Evolutionary conservation across 345 rosid species (phyloP), one percentile per base, ranked within the genome.

Genomic region (Tarenaya hassleriana): DNA sequence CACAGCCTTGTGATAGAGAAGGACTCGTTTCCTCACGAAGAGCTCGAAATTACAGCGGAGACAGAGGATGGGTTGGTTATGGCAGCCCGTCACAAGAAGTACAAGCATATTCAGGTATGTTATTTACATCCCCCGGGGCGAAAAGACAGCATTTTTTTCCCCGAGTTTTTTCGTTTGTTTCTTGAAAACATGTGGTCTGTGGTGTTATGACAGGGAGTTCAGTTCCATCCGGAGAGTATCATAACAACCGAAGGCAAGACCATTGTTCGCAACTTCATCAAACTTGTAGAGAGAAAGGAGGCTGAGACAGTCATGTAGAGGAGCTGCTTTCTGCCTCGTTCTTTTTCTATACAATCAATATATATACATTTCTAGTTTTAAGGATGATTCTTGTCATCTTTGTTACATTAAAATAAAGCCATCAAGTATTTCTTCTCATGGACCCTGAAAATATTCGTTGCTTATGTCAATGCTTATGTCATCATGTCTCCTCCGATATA

Each of bases 211-310:
- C 80, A 94, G 97, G 97, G 99, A 10, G 99, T 88, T 17, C 97
- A 86, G 47, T 88, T 94, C 72, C 97, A 88, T 77, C 99, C 95
- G 0, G 97, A 88, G 50, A 88, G 99, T 80, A 94, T 94, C 52
- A 83, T 94, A 66, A 85, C 92, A 40, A 42, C 61, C 0, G 87
- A 86, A 67, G 95, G 97, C 61, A 88, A 67, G 82, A 77, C 32
- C 2, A 83, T 82, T 16, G 81, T 88, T n/a, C 49, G 69, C 32
- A 88, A 94, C 58, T 94, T 94, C 79, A 58, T 94, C 69, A 76
- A 66, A 69, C 40, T 81, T 50, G 71, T 81, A 31, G 80, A 75
- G 73, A 61, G 41, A 49, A 78, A 69, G 12, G 81, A 84, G 47
- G 78, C 78, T 17, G 78, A 75, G 69, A 61, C 60, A 53, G 67